Evolutionary conservation across 2,329 filamentous ascomycete species (phyloP).

Genomic region (Fonsecaea pugnacius): DNA sequence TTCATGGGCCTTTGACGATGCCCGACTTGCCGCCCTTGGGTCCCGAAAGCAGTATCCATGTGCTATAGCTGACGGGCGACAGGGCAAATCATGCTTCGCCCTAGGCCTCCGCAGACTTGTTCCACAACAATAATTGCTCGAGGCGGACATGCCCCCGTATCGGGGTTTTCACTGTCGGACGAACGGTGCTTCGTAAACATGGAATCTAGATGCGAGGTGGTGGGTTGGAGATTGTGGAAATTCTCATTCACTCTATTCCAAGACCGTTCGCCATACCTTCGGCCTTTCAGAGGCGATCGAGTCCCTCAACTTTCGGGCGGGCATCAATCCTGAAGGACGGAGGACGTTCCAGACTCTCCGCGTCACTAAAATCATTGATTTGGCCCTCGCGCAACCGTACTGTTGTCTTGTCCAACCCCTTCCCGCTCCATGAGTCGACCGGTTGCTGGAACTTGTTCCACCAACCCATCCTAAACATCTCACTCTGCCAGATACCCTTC

Average conservation of each 20-base stretch:
- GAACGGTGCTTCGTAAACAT: neutral
- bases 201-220: neutral
- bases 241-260: neutral
- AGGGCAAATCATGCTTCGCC: neutral
- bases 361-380: neutral
- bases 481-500: constrained; percentile 29
- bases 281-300: neutral
- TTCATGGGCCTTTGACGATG: neutral
- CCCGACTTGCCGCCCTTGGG: neutral
- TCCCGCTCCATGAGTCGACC: constrained; percentile 14
- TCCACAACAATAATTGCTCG: neutral
- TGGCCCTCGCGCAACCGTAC: neutral
- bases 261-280: neutral
- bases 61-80: neutral
- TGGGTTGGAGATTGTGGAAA: neutral
- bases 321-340: constrained; percentile 23
- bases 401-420: neutral
- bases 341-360: neutral
- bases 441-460: constrained; percentile 30
- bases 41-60: neutral
- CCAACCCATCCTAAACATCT: constrained; percentile 34
- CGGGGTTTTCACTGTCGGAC: neutral
- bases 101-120: neutral
- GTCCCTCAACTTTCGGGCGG: constrained; percentile 4
- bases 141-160: neutral